A percentile compares a stretch with the other conserved stretches of the same genome.
Conservation (phyloP, 1,284 basidiomycete species). For the Macrocystidia cucumis region DNA sequence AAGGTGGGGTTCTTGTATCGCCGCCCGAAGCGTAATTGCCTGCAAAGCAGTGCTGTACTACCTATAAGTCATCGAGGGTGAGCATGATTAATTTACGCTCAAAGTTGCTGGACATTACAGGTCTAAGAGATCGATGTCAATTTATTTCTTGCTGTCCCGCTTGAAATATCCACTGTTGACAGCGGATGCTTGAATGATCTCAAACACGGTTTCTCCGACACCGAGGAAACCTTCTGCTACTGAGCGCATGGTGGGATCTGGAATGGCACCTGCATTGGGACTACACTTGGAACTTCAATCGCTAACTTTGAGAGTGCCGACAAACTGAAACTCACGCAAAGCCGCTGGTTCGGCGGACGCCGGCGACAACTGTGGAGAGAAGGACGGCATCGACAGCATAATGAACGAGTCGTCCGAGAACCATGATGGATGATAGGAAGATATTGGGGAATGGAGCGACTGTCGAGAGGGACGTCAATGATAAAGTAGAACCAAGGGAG, state of each 20-base stretch:
- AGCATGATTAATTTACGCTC: too few relatives aligned
- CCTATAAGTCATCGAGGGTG: too few relatives aligned
- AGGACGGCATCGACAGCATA: constrained; percentile 83
- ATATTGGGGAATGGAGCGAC: too few relatives aligned
- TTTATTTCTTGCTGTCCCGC: constrained; percentile 25
- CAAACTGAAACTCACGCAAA: constrained; percentile 61
- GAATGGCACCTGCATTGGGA: constrained; percentile 58
- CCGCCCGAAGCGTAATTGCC: too few relatives aligned
- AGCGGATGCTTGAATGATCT: constrained; percentile 70
- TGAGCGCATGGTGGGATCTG: constrained; percentile 70
- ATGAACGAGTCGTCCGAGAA: constrained; percentile 77
- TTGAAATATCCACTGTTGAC: constrained; percentile 82
- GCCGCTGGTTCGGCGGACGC: constrained; percentile 86
- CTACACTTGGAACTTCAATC: constrained; percentile 31
- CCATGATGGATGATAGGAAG: constrained; percentile 35
- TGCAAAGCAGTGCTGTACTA: too few relatives aligned
- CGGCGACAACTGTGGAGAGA: constrained; percentile 85
- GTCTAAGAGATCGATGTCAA: too few relatives aligned
- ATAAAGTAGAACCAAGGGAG: background rate
- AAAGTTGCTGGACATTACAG: too few relatives aligned
- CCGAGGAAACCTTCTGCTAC: constrained; percentile 79
- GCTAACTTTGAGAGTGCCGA: background rate
- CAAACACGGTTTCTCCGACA: constrained; percentile 86
- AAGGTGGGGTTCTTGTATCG: too few relatives aligned
- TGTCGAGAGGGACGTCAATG: too few relatives aligned